phyloP scores from a whole-genome alignment of 164 flowering plant genomes.

The Vitis riparia region DNA sequence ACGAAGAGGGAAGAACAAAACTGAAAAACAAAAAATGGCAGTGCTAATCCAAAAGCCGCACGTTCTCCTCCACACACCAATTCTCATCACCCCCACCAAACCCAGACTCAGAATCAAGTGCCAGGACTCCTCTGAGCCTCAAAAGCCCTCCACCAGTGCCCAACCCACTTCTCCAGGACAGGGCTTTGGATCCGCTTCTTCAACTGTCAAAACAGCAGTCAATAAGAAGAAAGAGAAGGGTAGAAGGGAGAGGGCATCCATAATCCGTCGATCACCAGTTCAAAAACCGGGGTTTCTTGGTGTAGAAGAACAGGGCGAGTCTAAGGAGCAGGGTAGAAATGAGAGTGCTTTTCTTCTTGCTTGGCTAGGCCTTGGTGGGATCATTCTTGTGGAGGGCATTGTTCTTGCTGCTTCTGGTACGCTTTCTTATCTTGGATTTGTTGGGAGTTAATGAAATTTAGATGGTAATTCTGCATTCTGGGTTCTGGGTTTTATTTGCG shows the following conservation, averaged over 20 bases:
- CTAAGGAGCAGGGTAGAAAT: slow-evolving; percentile 38
- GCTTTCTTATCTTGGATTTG: background rate
- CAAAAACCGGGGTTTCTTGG: slow-evolving; percentile 51
- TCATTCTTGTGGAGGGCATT: slow-evolving; percentile 74
- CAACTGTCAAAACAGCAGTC: background rate
- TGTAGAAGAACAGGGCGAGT: slow-evolving; percentile 24
- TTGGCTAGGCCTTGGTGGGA: slow-evolving; percentile 75
- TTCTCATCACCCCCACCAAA: slow-evolving; percentile 15
- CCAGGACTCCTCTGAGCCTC: slow-evolving; percentile 25
- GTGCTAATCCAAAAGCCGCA: slow-evolving; percentile 26
- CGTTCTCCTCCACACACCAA: slow-evolving; percentile 15
- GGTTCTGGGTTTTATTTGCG: background rate
- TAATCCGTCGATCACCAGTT: slow-evolving; percentile 67
- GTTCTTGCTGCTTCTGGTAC: slow-evolving; percentile 78
- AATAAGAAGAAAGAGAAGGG: slow-evolving; percentile 39
- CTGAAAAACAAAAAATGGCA: slow-evolving; percentile 39
- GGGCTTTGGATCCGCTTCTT: slow-evolving; percentile 59
- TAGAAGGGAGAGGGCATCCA: slow-evolving; percentile 44
- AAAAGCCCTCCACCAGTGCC: slow-evolving; percentile 17
- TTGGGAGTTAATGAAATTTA: background rate
- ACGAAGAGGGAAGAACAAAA: too few relatives aligned
- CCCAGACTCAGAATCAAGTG: slow-evolving; percentile 27
- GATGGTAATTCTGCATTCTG: background rate
- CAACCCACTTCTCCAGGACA: slow-evolving; percentile 26
- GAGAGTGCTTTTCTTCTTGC: slow-evolving; percentile 81